Evolutionary conservation across 306 rosid species (phyloP), one percentile per base, ranked within the genome.

Genomic region (Erythrophleum fordii): DNA sequence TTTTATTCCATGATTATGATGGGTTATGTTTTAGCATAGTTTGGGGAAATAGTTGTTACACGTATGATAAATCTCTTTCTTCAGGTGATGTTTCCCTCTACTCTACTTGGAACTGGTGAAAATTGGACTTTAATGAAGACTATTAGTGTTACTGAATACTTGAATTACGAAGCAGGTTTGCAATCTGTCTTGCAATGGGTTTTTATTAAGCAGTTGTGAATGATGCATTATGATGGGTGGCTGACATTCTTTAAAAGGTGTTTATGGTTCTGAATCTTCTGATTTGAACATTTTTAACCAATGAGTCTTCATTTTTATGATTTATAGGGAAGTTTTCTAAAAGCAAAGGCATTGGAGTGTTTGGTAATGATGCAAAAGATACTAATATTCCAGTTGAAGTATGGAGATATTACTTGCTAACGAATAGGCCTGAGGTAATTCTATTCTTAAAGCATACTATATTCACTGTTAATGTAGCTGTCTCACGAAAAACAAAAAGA

Each of bases 81-180:
- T 72, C 92, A 95, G 99, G 99, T 95, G 82, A 93, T 95, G 97
- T 95, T 95, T 84, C 99, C 99, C 49, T 95, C 96, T 48, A 89
- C 99, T 11, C 91, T 87, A 65, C 91, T 95, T 58, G 99, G 99
- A 79, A 95, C 99, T 26, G 91, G 89, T 76, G 96, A 93, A 81
- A 86, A 88, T 49, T 95, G 99, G 99, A 93, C 99, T 44, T 74
- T 95, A 83, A 93, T 95, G 99, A 93, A 95, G 89, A 95, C 98
- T 29, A 91, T 95, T 37, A 95, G 99, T 88, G 99, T 95, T 64
- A 93, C 99, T 1, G 99, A 95, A 84, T 95, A 95, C 85, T 83
- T 95, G 77, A 95, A 95, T 83, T 95, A 95, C 78, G 99, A 95
- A 90, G 72, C 97, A 82, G 99, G 99, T 93, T 23, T 11, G 89